Percentiles rank a stretch among this genome's conserved stretches.
These are phyloP conservation scores for Trichoderma pleuroti DNA, from an alignment of 2,329 filamentous ascomycete species.

Conservation along the genomic window DNA sequence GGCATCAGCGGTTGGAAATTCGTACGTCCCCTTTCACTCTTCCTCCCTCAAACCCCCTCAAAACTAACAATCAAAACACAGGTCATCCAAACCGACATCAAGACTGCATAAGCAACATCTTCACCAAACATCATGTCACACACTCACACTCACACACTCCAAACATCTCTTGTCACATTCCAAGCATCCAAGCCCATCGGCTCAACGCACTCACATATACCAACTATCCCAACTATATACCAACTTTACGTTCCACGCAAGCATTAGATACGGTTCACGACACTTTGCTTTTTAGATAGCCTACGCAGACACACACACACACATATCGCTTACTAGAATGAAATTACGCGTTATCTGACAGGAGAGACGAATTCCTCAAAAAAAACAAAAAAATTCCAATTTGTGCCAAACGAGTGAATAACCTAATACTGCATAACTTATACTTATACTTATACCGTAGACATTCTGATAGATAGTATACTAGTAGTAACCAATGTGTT, in stretches of 20 bases:
- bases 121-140: not conserved
- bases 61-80: not conserved
- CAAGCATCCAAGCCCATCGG: not conserved
- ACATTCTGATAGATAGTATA: slow-evolving; percentile 11
- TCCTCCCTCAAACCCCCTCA: not conserved
- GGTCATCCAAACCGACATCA: slow-evolving; percentile 17
- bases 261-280: slow-evolving; percentile 15
- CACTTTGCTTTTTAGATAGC: slow-evolving; percentile 7
- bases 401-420: not conserved
- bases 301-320: slow-evolving; percentile 3
- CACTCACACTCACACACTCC: not conserved
- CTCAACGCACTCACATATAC: slow-evolving; percentile 5
- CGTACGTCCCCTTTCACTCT: not conserved
- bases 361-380: not conserved
- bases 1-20: slow-evolving; percentile 16
- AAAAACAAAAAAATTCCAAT: not conserved
- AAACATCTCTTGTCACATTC: not conserved
- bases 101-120: slow-evolving; percentile 2
- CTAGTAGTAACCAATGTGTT: not conserved
- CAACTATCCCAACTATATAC: slow-evolving; percentile 1
- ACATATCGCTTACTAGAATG: slow-evolving; percentile 7
- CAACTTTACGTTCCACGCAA: slow-evolving; percentile 1
- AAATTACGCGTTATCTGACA: slow-evolving; percentile 13
- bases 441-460: not conserved
- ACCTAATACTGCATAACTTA: slow-evolving; percentile 8